phyloP scores from a whole-genome alignment of 768 basidiomycete species.

The Tricholoma sp. region DNA sequence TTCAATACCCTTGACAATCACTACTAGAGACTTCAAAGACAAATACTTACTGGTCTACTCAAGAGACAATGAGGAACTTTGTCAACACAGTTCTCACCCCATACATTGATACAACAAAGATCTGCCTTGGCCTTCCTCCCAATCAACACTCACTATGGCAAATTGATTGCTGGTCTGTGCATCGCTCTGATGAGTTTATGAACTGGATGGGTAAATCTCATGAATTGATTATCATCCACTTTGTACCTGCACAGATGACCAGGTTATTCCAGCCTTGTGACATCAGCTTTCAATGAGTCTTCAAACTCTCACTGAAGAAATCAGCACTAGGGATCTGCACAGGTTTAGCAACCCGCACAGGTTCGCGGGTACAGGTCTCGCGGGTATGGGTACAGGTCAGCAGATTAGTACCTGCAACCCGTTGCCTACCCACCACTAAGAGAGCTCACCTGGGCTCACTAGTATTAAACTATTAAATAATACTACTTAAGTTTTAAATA shows the following conservation, averaged over 20 bases:
- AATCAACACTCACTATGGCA: conserved; percentile 16
- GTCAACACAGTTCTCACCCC: conserved; percentile 22
- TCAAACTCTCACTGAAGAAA: neutral
- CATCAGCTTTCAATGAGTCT: neutral
- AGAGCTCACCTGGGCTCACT: too few relatives aligned
- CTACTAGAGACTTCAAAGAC: neutral
- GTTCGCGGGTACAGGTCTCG: too few relatives aligned
- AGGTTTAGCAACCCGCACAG: too few relatives aligned
- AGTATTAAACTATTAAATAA: too few relatives aligned
- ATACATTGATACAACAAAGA: conserved; percentile 19
- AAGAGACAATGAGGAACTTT: conserved; percentile 17
- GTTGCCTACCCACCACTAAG: too few relatives aligned
- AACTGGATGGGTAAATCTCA: conserved; percentile 6
- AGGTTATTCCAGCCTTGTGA: conserved; percentile 1
- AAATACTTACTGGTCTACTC: conserved; percentile 4
- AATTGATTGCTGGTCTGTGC: conserved; percentile 26
- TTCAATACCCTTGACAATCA: too few relatives aligned
- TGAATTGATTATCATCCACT: neutral
- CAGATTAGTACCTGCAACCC: too few relatives aligned
- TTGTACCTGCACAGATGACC: neutral
- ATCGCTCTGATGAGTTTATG: conserved; percentile 14
- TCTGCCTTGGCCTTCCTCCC: conserved; percentile 7
- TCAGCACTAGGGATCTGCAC: too few relatives aligned
- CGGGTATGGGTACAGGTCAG: too few relatives aligned
- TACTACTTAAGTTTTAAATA: too few relatives aligned